Evolutionary conservation across 2,329 filamentous ascomycete species (phyloP), one percentile per base, ranked within the genome.

Genomic region (Trichoderma afroharzianum): DNA sequence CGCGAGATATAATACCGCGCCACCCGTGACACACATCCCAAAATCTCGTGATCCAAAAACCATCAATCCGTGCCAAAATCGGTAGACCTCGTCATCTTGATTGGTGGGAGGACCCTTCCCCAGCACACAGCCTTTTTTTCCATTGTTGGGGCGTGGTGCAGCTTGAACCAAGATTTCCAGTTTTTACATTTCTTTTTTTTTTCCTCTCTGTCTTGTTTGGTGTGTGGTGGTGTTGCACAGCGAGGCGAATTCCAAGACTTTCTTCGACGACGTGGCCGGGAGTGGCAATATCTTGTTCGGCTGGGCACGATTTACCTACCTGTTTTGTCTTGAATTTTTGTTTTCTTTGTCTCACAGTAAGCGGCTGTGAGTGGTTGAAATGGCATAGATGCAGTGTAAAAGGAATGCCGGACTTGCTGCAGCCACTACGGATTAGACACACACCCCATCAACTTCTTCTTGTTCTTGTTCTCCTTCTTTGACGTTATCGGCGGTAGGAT

Each of bases 41-140:
- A 28, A 39, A 57, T 70, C 68, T 63, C 68, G 58, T 70, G 68
- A 70, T 63, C 21, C 21, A 50, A 50, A 50, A 50, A 21, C 5
- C 14, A 39, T 11, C 43, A 11, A 12, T 50, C n/a, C n/a, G 8
- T 32, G 58, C 43, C 43, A 63, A 57, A 63, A 33, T 14, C 68
- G 68, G 68, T 70, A 53, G 63, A 12, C 18, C 30, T 43, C 32
- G 36, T 21, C 36, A 11, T 14, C 55, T 30, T 70, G 68, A 63
- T 70, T 70, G 68, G 63, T 30, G 18, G 53, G n/a, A 18, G 12
- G 14, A 15, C 33, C 36, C 15, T 18, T 6, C 15, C 55, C 9
- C 18, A 32, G 24, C 18, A n/a, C 9, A n/a, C 18, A n/a, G 55
- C 15, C 55, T n/a, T 47, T 59, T 21, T 55, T 21, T 15, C 24